Percentiles rank a stretch among this genome's conserved stretches.
Conservation (phyloP, 768 basidiomycete genomes). For the Mycena haematopus region DNA sequence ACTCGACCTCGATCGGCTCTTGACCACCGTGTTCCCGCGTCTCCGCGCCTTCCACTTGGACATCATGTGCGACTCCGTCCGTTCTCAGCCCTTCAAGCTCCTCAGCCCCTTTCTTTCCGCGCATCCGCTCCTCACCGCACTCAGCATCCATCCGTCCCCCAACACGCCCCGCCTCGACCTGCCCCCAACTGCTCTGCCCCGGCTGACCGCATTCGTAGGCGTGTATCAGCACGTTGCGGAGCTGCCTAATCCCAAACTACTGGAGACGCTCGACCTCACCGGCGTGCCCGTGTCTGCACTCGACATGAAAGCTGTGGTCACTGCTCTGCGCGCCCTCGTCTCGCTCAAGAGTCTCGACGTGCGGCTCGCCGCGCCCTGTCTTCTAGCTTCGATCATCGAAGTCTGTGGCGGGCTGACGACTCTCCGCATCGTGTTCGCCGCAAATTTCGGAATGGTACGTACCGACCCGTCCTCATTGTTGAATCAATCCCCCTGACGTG, state of each 20-base stretch:
- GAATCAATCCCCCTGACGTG: neutral
- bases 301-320: neutral
- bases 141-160: constrained; percentile 8
- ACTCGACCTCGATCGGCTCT: neutral
- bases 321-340: neutral
- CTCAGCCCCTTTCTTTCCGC: constrained; percentile 18
- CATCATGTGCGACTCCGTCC: neutral
- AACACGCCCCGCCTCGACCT: constrained; percentile 1
- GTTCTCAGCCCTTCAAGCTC: neutral
- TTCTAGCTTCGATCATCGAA: neutral
- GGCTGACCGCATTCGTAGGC: constrained; percentile 5
- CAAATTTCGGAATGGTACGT: constrained; percentile 5
- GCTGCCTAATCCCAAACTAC: constrained; percentile 2
- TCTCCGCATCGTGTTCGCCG: constrained; percentile 12
- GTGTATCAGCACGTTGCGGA: constrained; percentile 14
- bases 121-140: constrained; percentile 5
- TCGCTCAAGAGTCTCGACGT: constrained; percentile 14
- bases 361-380: neutral
- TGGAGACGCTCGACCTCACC: constrained; percentile 15
- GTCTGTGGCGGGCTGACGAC: constrained; percentile 2
- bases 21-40: neutral
- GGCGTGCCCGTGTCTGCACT: neutral
- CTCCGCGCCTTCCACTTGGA: constrained; percentile 14
- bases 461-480: no score
- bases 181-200: constrained; percentile 1